phyloP scores from a whole-genome alignment of 345 rosid species.

The Lumnitzera littorea region DNA sequence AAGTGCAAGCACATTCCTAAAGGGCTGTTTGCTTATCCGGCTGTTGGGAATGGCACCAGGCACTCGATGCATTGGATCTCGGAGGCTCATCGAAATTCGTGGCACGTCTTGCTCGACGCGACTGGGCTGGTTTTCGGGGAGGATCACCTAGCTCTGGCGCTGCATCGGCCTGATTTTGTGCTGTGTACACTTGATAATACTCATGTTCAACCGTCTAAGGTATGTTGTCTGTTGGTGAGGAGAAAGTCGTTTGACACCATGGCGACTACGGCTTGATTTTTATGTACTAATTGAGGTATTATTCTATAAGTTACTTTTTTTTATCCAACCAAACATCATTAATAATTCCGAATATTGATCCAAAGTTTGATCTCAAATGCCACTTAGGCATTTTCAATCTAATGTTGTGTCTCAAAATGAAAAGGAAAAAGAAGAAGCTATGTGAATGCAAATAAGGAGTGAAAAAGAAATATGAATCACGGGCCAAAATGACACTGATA shows the following conservation, averaged over 20 bases:
- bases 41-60: constrained; percentile 25
- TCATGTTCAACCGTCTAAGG: constrained; percentile 29
- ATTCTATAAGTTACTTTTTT: no score
- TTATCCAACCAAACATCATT: no score
- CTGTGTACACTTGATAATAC: constrained; percentile 27
- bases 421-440: no score
- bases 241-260: constrained; percentile 31
- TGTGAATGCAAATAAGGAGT: no score
- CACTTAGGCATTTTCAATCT: no score
- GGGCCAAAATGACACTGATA: no score
- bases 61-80: constrained; percentile 73
- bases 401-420: no score
- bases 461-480: no score
- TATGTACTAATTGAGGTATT: no score
- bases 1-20: constrained; percentile 53
- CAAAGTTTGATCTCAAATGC: no score
- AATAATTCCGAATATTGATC: no score
- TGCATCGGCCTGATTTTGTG: constrained; percentile 45
- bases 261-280: not conserved
- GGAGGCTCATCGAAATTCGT: constrained; percentile 63
- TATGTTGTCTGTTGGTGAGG: constrained; percentile 40
- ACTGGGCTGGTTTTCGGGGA: constrained; percentile 36
- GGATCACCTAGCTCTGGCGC: constrained; percentile 38
- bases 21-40: constrained; percentile 54
- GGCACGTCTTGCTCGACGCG: constrained; percentile 59